phyloP scores from a whole-genome alignment of 257 asterid genomes.

The Haberlea rhodopensis region DNA sequence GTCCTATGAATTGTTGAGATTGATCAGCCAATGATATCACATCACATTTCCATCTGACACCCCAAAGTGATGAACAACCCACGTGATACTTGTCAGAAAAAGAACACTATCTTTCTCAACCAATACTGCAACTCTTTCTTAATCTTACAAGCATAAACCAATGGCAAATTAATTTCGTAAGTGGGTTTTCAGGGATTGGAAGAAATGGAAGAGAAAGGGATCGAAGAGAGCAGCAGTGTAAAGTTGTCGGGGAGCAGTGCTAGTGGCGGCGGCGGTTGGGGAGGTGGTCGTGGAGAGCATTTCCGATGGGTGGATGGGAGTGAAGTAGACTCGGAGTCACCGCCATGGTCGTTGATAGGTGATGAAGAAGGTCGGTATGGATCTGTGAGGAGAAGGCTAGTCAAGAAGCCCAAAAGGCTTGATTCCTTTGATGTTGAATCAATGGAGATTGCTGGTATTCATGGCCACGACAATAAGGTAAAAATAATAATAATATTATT shows the following conservation, averaged over 20 bases:
- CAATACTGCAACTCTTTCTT: too few species aligned
- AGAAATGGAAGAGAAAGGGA: slow-evolving; percentile 59
- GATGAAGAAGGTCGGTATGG: slow-evolving; percentile 51
- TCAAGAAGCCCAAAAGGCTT: slow-evolving; percentile 49
- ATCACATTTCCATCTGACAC: not conserved
- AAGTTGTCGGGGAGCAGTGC: slow-evolving; percentile 46
- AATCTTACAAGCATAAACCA: too few species aligned
- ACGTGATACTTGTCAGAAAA: not conserved
- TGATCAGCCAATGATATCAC: not conserved
- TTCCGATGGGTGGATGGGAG: slow-evolving; percentile 98
- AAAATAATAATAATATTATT: too few species aligned
- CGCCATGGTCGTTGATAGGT: slow-evolving; percentile 45
- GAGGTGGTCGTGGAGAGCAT: slow-evolving; percentile 48
- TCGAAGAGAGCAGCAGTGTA: slow-evolving; percentile 58
- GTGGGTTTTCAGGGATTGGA: not conserved
- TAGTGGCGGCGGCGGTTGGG: slow-evolving; percentile 36
- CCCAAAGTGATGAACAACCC: not conserved
- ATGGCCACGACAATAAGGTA: slow-evolving; percentile 45
- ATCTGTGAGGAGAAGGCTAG: slow-evolving; percentile 68
- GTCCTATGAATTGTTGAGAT: not conserved
- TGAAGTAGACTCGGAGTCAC: slow-evolving; percentile 73
- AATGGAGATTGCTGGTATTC: slow-evolving; percentile 44
- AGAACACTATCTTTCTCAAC: not conserved
- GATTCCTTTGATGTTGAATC: slow-evolving; percentile 63
- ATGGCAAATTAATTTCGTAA: not conserved